A percentile compares a stretch with the other conserved stretches of the same genome.
Conservation (phyloP, 495 filamentous ascomycete species). For the Oidiodendron maius region DNA sequence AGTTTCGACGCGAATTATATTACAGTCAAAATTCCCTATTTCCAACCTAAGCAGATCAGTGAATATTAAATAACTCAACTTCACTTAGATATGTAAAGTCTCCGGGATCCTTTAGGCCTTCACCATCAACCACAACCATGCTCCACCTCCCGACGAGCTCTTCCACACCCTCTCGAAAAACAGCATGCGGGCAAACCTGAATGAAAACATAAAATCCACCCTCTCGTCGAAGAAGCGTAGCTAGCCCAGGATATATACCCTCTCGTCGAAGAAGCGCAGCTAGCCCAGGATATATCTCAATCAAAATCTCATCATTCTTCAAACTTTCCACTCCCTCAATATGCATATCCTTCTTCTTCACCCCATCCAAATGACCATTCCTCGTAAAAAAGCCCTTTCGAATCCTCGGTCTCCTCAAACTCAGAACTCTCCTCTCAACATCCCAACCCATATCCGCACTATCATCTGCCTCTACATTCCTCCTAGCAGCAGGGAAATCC, state of each 20-base stretch:
- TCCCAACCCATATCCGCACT: too few species aligned
- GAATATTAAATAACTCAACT: background rate
- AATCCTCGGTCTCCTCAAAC: slow-evolving; percentile 9
- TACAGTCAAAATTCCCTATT: too few species aligned
- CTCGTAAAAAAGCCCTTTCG: slow-evolving; percentile 15
- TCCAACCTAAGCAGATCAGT: too few species aligned
- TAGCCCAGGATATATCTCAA: slow-evolving; percentile 10
- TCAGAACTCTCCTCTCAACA: slow-evolving; percentile 5
- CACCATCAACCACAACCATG: slow-evolving; percentile 9
- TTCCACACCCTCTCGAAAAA: slow-evolving; percentile 14
- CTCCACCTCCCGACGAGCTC: slow-evolving; percentile 12
- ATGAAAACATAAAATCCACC: slow-evolving; percentile 13
- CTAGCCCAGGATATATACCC: slow-evolving; percentile 13
- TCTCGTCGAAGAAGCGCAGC: slow-evolving; percentile 11
- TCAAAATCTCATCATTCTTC: background rate
- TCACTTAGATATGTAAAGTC: background rate
- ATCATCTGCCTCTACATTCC: too few species aligned
- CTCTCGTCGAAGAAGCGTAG: slow-evolving; percentile 9
- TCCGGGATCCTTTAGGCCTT: background rate
- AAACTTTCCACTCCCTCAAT: background rate
- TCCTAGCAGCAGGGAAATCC: too few species aligned
- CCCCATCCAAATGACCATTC: slow-evolving; percentile 10
- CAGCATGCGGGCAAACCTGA: slow-evolving; percentile 16
- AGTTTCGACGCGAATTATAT: too few species aligned
- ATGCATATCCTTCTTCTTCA: background rate